Evolutionary conservation across 495 filamentous ascomycete genomes (phyloP), one percentile per base, ranked within the genome.

Genomic region (Oleoguttula mirabilis): DNA sequence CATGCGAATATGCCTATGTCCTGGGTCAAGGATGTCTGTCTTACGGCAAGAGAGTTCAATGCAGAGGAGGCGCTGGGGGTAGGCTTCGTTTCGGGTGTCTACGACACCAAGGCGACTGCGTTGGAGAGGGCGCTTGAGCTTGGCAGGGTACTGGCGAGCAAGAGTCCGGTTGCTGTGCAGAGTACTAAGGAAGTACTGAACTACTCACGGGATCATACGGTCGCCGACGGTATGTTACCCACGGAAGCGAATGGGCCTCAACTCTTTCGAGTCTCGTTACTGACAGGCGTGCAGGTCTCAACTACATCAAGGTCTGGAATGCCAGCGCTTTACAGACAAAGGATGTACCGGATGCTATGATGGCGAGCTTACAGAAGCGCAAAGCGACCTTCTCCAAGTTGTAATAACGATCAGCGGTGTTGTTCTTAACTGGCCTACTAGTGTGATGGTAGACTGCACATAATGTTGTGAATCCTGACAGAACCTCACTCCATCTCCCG

Each of bases 131-230:
- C 75, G 1, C 16, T 88, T 45, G 69, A 76, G 59, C 43, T 86
- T 56, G 86, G 82, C 6, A 59, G 49, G 10, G 44, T 77, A 54
- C 74, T 96, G 14, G 80, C 82, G 25, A 61, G 55, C 4, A 95
- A 96, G 72, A 92, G 84, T 54, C 90, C 90, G 0, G 76, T 98
- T 17, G 90, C 86, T 0, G 84, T 93, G 48, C 79, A 88, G 64
- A 82, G 86, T 3, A 96, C 90, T 16, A 98, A 98, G 68, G 81
- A 93, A 60, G 55, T 96, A 37, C 56, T 98, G 59, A 94, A 96
- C 62, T 88, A 77, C 55, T 80, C 77, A 32, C 68, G 86, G 52
- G 88, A 92, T 61, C 72, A 84, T 55, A 65, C 70, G 0, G 77
- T 92, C 10, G 72, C 71, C 39, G 85, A 93, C 54, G 86, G 77